A percentile compares a stretch with the other conserved stretches of the same genome.
phyloP scores from a whole-genome alignment of 1,284 basidiomycete genomes.

The Porodaedalea pini region DNA sequence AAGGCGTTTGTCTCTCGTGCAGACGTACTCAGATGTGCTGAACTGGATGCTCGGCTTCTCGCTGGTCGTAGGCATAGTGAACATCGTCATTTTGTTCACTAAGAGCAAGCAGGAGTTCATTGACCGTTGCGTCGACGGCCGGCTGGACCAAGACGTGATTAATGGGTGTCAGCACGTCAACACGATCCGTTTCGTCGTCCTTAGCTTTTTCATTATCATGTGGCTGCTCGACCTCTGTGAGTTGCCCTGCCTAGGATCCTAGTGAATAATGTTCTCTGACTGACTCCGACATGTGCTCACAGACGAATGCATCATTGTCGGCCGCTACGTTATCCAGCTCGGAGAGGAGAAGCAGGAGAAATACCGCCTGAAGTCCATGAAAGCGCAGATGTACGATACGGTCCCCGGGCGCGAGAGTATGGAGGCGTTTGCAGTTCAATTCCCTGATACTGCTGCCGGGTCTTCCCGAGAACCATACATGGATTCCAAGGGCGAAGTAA shows the following conservation, averaged over 20 bases:
- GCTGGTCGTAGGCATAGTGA: neutral
- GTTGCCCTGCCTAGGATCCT: neutral
- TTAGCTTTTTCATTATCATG: slow-evolving; percentile 5
- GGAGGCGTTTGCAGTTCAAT: slow-evolving; percentile 8
- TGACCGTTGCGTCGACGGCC: slow-evolving; percentile 5
- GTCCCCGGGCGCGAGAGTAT: slow-evolving; percentile 8
- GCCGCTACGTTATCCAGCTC: slow-evolving; percentile 16
- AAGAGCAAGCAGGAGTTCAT: slow-evolving; percentile 6
- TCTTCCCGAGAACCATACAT: neutral
- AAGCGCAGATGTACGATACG: neutral
- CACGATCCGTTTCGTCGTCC: neutral
- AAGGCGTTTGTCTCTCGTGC: slow-evolving; percentile 24
- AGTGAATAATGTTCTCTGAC: neutral
- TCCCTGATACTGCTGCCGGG: neutral
- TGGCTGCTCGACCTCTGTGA: slow-evolving; percentile 16
- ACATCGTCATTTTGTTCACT: slow-evolving; percentile 9
- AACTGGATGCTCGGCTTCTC: slow-evolving; percentile 9
- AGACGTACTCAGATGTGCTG: slow-evolving; percentile 22
- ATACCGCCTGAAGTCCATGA: slow-evolving; percentile 8
- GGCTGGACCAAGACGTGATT: slow-evolving; percentile 9
- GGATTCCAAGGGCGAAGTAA: neutral
- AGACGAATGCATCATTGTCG: slow-evolving; percentile 20
- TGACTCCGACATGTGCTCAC: neutral
- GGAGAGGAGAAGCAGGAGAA: slow-evolving; percentile 17
- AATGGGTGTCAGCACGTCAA: slow-evolving; percentile 10